These are phyloP conservation scores for Triticum monococcum DNA, from an alignment of 176 grass and related monocot genomes.

Conservation along the genomic window DNA sequence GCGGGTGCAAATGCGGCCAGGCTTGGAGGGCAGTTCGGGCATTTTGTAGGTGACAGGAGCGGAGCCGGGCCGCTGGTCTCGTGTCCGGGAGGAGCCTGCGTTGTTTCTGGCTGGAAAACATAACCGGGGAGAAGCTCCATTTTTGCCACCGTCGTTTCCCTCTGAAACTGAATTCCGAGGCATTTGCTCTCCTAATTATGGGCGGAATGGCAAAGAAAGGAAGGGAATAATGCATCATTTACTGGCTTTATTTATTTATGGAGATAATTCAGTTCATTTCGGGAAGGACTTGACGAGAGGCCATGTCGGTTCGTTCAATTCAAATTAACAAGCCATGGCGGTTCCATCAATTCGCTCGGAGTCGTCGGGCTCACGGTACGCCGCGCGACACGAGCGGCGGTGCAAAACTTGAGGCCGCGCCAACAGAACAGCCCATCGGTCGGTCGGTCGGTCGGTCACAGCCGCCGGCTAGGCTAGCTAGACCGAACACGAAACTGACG, in stretches of 20 bases:
- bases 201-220: background rate
- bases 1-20: rapidly evolving
- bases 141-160: background rate
- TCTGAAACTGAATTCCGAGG: background rate
- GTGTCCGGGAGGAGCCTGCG: background rate
- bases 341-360: no score
- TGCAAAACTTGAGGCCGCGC: background rate
- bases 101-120: background rate
- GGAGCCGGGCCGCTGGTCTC: background rate
- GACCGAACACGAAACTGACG: background rate
- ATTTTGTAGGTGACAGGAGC: slow-evolving; percentile 32
- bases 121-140: background rate
- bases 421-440: background rate
- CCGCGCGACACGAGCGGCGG: no score
- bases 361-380: no score
- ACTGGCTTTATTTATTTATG: background rate
- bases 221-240: background rate
- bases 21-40: rapidly evolving
- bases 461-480: background rate
- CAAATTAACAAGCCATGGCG: background rate
- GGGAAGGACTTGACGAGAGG: background rate
- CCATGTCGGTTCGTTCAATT: background rate
- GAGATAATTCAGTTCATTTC: background rate
- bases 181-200: background rate
- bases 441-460: background rate